Evolutionary conservation across 176 grass and related monocot species (phyloP).

Genomic region (Juncus effusus): DNA sequence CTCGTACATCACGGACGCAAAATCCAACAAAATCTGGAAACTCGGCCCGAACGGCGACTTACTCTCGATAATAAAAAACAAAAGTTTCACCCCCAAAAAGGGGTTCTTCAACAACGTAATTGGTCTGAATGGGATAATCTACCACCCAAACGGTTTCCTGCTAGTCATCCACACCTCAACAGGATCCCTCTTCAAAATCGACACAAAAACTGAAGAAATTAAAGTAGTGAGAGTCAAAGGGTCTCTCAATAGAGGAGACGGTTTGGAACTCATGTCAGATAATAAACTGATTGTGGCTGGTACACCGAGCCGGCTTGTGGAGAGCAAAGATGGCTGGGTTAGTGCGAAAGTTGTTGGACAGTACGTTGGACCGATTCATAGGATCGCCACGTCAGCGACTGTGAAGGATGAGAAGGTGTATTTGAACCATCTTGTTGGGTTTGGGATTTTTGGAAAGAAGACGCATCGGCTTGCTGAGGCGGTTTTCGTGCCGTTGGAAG

Average conservation of each 20-base stretch:
- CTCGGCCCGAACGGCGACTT: constrained; percentile 51
- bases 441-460: constrained; percentile 49
- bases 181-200: constrained; percentile 76
- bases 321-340: constrained; percentile 79
- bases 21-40: constrained; percentile 83
- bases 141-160: constrained; percentile 82
- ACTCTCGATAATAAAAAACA: constrained; percentile 54
- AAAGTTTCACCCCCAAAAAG: constrained; percentile 47
- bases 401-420: constrained; percentile 81
- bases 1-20: constrained; percentile 67
- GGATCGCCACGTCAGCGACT: constrained; percentile 59
- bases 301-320: constrained; percentile 52
- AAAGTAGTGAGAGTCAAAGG: constrained; percentile 50
- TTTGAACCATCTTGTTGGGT: constrained; percentile 75
- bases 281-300: constrained; percentile 61
- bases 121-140: constrained; percentile 69
- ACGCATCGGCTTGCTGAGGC: constrained; percentile 70
- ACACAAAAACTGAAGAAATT: constrained; percentile 33
- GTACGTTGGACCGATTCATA: constrained; percentile 61
- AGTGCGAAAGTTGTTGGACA: constrained; percentile 50
- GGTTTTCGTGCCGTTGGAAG: constrained; percentile 42
- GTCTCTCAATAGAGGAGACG: constrained; percentile 62
- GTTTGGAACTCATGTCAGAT: constrained; percentile 66
- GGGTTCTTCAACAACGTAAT: constrained; percentile 47
- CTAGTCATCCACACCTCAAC: constrained; percentile 76